phyloP scores from a whole-genome alignment of 345 rosid genomes.

The Pelargonium nanum region DNA sequence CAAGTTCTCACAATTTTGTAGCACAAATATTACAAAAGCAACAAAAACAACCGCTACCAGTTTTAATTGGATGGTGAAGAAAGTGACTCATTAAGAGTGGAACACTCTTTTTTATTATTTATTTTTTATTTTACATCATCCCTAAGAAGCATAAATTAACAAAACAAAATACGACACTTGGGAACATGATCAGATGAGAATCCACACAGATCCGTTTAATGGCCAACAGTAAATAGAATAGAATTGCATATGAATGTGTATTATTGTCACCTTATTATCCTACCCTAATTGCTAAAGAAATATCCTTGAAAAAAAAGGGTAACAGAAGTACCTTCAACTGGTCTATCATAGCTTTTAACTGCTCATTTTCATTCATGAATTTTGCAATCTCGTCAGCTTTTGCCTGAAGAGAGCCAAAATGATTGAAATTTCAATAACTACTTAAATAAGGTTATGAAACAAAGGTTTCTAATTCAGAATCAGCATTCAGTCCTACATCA shows the following conservation, averaged over 20 bases:
- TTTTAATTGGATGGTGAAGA: too few species aligned
- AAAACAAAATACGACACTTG: background rate
- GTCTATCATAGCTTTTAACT: constrained; percentile 60
- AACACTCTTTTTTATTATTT: background rate
- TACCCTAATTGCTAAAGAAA: background rate
- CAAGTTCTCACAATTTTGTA: too few species aligned
- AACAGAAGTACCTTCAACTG: constrained; percentile 71
- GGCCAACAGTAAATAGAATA: background rate
- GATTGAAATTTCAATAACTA: constrained; percentile 12
- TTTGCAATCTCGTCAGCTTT: constrained; percentile 98
- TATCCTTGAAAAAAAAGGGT: constrained; percentile 1
- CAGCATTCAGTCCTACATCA: background rate
- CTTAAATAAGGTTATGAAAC: background rate
- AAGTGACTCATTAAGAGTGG: background rate
- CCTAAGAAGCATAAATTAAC: background rate
- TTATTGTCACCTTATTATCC: background rate
- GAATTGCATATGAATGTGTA: background rate
- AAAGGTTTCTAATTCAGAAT: background rate
- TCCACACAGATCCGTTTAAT: background rate
- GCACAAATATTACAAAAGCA: background rate
- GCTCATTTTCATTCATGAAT: constrained; percentile 94
- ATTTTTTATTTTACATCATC: too few species aligned
- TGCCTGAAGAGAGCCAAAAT: constrained; percentile 42
- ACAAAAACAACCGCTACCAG: too few species aligned
- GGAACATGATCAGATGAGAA: background rate